A percentile compares a stretch with the other conserved stretches of the same genome.
These are phyloP conservation scores for Lipomyces anomalus DNA, from an alignment of 805 yeast species.

Conservation along the genomic window DNA sequence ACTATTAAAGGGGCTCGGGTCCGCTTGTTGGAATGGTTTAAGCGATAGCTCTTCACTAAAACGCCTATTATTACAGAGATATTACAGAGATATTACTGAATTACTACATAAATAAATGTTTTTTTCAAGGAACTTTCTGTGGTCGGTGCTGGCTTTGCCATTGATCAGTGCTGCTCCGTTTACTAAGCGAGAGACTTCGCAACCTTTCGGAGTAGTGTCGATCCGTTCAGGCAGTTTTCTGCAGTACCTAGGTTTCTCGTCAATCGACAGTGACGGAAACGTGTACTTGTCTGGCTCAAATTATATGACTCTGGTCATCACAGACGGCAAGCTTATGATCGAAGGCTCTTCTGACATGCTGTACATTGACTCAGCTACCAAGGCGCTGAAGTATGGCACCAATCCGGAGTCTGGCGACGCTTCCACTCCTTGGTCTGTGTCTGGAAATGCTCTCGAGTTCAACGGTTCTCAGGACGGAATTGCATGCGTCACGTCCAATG, in stretches of 20 bases:
- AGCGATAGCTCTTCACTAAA: no score
- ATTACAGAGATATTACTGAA: no score
- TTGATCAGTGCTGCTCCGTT: background rate
- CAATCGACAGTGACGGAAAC: conserved; percentile 10
- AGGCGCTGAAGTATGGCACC: conserved; percentile 9
- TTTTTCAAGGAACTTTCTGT: background rate
- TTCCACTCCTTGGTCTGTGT: conserved; percentile 11
- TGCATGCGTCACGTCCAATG: conserved; percentile 8
- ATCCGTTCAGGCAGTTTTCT: conserved; percentile 13
- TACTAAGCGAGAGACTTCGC: background rate
- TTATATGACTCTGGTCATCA: no score
- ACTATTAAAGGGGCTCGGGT: no score
- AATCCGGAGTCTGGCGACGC: conserved; percentile 4
- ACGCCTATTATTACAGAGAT: no score
- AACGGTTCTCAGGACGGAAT: conserved; percentile 6
- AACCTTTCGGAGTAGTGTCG: conserved; percentile 6
- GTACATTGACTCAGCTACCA: conserved; percentile 12
- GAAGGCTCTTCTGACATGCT: no score
- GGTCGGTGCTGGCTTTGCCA: background rate
- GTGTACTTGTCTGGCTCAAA: no score
- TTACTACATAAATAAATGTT: no score
- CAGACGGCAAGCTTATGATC: no score
- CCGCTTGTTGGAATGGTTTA: no score
- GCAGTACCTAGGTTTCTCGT: conserved; percentile 14
- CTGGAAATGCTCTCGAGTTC: conserved; percentile 4